Conservation (phyloP, 139 green algal genomes). For the Spirogloea muscicola region DNA sequence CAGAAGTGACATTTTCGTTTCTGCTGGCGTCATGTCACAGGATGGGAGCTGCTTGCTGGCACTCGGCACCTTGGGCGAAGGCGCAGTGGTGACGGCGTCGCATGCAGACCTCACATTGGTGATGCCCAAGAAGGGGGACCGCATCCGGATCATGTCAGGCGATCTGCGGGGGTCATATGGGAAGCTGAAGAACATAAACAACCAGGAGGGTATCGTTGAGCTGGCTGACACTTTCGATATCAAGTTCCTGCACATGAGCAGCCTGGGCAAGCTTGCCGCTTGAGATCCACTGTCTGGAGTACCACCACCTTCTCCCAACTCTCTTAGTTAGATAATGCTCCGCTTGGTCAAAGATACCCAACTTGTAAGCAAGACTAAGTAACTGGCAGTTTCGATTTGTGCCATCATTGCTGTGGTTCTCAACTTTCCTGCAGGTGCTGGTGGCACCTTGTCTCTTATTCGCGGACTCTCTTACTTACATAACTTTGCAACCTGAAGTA, state of each 20-base stretch:
- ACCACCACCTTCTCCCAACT: no score
- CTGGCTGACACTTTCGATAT: constrained; percentile 37
- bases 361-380: no score
- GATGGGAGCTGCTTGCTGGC: constrained; percentile 28
- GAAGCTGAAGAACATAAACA: constrained; percentile 44
- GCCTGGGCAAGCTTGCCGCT: constrained; percentile 12
- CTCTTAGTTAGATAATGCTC: no score
- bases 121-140: constrained; percentile 35
- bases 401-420: no score
- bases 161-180: constrained; percentile 8
- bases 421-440: no score
- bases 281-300: no score
- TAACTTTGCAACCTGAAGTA: no score
- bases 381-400: no score
- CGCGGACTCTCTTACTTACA: no score
- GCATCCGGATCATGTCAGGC: constrained; percentile 24
- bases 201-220: constrained; percentile 40
- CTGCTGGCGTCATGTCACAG: constrained; percentile 10
- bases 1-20: background rate
- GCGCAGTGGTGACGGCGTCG: background rate
- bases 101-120: constrained; percentile 28
- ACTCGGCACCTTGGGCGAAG: constrained; percentile 5
- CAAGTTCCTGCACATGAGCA: constrained; percentile 19
- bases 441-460: no score
- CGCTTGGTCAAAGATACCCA: no score